Evolutionary conservation across 768 basidiomycete genomes (phyloP).

Genomic region (Mycena pura): DNA sequence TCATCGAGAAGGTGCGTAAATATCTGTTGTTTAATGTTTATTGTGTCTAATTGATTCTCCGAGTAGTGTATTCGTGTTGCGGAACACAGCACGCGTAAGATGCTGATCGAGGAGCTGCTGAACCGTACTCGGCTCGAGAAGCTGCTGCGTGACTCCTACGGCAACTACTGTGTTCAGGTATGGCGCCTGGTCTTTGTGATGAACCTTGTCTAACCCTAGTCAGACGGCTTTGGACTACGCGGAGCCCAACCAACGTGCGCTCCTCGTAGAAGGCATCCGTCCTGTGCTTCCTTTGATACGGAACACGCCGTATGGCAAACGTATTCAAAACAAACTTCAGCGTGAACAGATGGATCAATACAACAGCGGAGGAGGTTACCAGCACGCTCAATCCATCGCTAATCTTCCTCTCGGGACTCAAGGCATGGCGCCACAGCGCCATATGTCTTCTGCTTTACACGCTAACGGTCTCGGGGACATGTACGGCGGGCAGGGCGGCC

Average conservation of each 20-base stretch:
- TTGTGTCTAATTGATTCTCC: constrained; percentile 2
- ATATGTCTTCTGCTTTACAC: constrained; percentile 60
- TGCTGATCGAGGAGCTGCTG: constrained; percentile 92
- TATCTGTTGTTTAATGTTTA: neutral
- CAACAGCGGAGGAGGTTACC: constrained; percentile 51
- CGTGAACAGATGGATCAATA: constrained; percentile 86
- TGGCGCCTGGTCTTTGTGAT: constrained; percentile 27
- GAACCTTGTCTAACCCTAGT: constrained; percentile 14
- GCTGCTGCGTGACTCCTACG: constrained; percentile 93
- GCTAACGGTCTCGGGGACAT: constrained; percentile 66
- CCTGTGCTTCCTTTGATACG: constrained; percentile 98
- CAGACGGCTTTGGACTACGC: constrained; percentile 98
- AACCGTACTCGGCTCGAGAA: constrained; percentile 96
- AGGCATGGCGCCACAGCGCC: constrained; percentile 61
- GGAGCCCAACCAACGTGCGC: constrained; percentile 88
- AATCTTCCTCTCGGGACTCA: constrained; percentile 66
- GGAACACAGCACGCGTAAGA: constrained; percentile 92
- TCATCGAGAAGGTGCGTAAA: constrained; percentile 85
- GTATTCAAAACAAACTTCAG: constrained; percentile 98
- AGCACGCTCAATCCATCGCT: constrained; percentile 64
- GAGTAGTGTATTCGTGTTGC: constrained; percentile 86
- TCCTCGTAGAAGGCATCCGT: constrained; percentile 96
- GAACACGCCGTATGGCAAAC: constrained; percentile 99
- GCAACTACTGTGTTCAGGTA: constrained; percentile 94
- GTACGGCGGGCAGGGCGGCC: constrained; percentile 64